phyloP scores from a whole-genome alignment of 2,329 filamentous ascomycete genomes.

The Epichloe sibirici region DNA sequence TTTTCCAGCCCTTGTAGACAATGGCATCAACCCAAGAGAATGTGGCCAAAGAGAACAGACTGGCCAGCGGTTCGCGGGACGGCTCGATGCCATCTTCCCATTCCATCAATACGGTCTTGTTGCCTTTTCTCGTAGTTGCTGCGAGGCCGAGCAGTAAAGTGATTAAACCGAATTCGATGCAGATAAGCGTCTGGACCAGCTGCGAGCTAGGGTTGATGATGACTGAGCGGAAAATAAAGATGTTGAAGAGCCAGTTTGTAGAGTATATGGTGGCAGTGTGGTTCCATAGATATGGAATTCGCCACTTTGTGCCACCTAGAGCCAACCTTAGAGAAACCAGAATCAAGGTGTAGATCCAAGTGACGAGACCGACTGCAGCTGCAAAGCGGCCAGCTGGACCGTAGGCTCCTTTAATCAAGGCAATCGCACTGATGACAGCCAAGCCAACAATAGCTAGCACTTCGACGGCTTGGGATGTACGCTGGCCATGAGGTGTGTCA shows the following conservation, averaged over 20 bases:
- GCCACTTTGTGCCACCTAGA: conserved; percentile 52
- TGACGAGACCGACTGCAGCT: conserved; percentile 53
- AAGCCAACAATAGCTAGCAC: conserved; percentile 61
- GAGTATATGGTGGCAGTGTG: conserved; percentile 81
- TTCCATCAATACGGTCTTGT: conserved; percentile 76
- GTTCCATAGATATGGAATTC: conserved; percentile 70
- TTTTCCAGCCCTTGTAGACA: conserved; percentile 78
- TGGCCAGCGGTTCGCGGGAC: conserved; percentile 75
- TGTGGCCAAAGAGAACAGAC: conserved; percentile 74
- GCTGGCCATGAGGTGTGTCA: conserved; percentile 63
- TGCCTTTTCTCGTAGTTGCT: conserved; percentile 77
- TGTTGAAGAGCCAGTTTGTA: conserved; percentile 64
- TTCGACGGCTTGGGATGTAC: conserved; percentile 60
- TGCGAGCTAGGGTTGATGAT: conserved; percentile 63
- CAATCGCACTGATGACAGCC: conserved; percentile 54
- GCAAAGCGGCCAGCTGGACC: conserved; percentile 44
- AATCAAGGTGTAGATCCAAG: conserved; percentile 71
- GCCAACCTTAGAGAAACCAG: conserved; percentile 62
- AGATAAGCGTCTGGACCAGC: conserved; percentile 50
- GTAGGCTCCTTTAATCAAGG: conserved; percentile 49
- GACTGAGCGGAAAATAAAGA: conserved; percentile 73
- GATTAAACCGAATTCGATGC: conserved; percentile 62
- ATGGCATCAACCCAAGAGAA: conserved; percentile 88
- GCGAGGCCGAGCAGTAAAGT: conserved; percentile 65
- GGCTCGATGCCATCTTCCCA: conserved; percentile 83